Percentiles rank a stretch among this genome's conserved stretches.
phyloP scores from a whole-genome alignment of 2,329 filamentous ascomycete genomes.

The Cladosporium austrohemisphaericum region DNA sequence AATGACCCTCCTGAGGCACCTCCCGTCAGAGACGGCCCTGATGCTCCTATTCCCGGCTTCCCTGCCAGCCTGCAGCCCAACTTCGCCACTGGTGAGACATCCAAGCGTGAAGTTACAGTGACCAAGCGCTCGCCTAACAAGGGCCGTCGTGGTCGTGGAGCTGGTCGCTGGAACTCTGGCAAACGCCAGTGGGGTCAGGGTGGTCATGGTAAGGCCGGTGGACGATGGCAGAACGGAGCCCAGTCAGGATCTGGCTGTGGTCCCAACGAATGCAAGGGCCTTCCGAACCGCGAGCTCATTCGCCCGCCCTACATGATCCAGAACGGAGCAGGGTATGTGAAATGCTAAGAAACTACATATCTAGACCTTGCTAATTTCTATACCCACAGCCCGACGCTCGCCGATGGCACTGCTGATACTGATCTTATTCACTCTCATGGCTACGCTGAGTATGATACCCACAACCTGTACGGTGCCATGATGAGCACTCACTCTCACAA shows the following conservation, averaged over 20 bases:
- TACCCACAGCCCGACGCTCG: conserved; percentile 4
- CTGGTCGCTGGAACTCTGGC: conserved; percentile 10
- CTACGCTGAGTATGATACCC: conserved; percentile 64
- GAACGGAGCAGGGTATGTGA: conserved; percentile 46
- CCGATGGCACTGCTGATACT: conserved; percentile 52
- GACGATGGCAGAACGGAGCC: conserved; percentile 16
- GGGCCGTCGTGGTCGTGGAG: conserved; percentile 5
- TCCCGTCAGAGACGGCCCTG: conserved; percentile 17
- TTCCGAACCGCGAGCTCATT: conserved; percentile 16
- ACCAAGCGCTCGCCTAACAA: conserved; percentile 3
- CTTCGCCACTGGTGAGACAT: conserved; percentile 10
- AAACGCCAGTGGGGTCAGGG: conserved; percentile 17
- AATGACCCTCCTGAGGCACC: conserved; percentile 17
- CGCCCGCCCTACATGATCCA: conserved; percentile 59
- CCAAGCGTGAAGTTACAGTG: conserved; percentile 6
- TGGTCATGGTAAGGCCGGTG: conserved; percentile 6
- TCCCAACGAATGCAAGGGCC: conserved; percentile 15
- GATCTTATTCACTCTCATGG: conserved; percentile 64
- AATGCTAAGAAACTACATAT: background rate
- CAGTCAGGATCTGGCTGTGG: conserved; percentile 18
- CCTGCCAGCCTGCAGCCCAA: conserved; percentile 17
- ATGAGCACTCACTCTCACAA: conserved; percentile 62
- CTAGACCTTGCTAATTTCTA: background rate
- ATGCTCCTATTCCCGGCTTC: conserved; percentile 19
- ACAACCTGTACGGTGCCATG: conserved; percentile 70